phyloP scores from a whole-genome alignment of 805 yeast species.

The Sugiyamaella marilandica region DNA sequence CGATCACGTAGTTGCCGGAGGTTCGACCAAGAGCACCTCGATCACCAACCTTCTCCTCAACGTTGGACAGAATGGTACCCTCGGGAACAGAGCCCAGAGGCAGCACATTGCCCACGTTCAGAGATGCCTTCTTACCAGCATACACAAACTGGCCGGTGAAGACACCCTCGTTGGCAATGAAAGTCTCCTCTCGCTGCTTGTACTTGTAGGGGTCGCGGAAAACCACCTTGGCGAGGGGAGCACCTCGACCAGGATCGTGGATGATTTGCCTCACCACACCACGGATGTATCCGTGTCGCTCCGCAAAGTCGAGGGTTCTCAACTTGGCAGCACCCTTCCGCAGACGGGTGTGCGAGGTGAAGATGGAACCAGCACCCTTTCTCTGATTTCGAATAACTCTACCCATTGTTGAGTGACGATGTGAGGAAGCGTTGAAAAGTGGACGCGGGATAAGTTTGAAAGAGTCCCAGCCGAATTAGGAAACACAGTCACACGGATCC shows the following conservation, averaged over 20 bases:
- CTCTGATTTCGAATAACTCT: conserved; percentile 99
- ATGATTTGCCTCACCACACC: conserved; percentile 98
- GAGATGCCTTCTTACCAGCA: conserved; percentile 98
- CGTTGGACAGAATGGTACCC: conserved; percentile 98
- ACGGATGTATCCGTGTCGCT: conserved; percentile 99
- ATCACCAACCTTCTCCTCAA: conserved; percentile 98
- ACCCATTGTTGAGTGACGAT: conserved; percentile 18
- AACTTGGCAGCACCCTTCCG: conserved; percentile 99
- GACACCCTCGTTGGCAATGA: conserved; percentile 99
- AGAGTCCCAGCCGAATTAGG: neutral
- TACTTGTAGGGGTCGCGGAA: conserved; percentile 99
- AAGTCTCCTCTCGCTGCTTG: conserved; percentile 96
- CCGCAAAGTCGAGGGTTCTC: conserved; percentile 98
- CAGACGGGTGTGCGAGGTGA: conserved; percentile 99
- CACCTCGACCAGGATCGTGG: conserved; percentile 99
- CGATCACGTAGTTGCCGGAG: conserved; percentile 98
- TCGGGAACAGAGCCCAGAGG: conserved; percentile 97
- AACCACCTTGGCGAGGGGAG: conserved; percentile 97
- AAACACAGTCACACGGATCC: neutral
- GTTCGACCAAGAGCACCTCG: conserved; percentile 99
- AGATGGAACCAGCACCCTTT: conserved; percentile 99
- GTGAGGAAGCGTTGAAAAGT: conserved; percentile 9
- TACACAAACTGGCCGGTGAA: conserved; percentile 99
- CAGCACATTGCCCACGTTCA: conserved; percentile 89
- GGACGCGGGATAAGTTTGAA: neutral